Evolutionary conservation across 495 filamentous ascomycete genomes (phyloP).

Genomic region (Xanthoparmelia taractica): DNA sequence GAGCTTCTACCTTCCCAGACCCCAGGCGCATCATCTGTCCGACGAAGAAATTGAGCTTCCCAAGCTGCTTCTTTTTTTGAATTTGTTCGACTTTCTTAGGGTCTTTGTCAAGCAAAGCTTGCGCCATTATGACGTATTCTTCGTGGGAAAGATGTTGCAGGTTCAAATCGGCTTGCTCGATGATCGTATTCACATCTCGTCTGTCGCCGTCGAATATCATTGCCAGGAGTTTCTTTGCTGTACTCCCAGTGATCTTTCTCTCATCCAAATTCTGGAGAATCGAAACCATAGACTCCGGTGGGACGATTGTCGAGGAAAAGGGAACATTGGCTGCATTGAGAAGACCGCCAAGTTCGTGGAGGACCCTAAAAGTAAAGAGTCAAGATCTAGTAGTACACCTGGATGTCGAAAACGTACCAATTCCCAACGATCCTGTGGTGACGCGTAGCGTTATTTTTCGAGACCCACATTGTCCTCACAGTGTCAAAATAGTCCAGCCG

Average conservation of each 20-base stretch:
- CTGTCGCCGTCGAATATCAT: slow-evolving; percentile 49
- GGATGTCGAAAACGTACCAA: slow-evolving; percentile 21
- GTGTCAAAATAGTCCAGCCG: slow-evolving; percentile 78
- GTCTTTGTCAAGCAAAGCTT: slow-evolving; percentile 41
- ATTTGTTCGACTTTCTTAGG: slow-evolving; percentile 61
- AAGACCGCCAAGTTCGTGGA: slow-evolving; percentile 83
- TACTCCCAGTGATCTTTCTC: slow-evolving; percentile 63
- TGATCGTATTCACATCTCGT: slow-evolving; percentile 48
- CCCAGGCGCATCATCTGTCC: slow-evolving; percentile 82
- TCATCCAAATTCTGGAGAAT: slow-evolving; percentile 57
- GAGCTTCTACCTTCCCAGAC: slow-evolving; percentile 68
- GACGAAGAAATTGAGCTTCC: slow-evolving; percentile 80
- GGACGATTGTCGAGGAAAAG: slow-evolving; percentile 52
- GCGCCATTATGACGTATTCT: slow-evolving; percentile 41
- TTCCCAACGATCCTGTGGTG: slow-evolving; percentile 25
- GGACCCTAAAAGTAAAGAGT: slow-evolving; percentile 51
- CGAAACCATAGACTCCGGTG: slow-evolving; percentile 52
- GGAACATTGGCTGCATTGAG: slow-evolving; percentile 44
- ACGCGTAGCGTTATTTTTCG: background rate
- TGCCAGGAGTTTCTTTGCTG: slow-evolving; percentile 67
- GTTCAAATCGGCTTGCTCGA: slow-evolving; percentile 59
- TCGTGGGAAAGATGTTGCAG: slow-evolving; percentile 49
- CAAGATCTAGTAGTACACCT: background rate
- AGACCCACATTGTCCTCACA: slow-evolving; percentile 31
- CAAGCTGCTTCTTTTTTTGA: slow-evolving; percentile 52